Percentiles rank a stretch among this genome's conserved stretches.
Conservation (phyloP, 2,329 filamentous ascomycete species). For the Sordariomycetes sp. region DNA sequence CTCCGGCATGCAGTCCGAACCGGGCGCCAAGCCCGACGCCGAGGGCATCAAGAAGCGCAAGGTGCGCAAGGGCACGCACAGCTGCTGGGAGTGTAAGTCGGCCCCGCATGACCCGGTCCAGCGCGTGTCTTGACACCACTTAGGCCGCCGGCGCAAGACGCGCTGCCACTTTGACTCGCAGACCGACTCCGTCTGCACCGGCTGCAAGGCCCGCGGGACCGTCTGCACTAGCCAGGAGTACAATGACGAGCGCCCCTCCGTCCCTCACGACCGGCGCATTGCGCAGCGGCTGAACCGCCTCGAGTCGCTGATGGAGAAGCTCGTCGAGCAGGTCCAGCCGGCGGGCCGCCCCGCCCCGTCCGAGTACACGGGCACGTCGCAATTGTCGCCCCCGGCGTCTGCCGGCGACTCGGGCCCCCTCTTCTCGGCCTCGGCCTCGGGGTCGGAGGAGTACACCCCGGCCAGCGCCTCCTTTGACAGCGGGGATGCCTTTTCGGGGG, state of each 20-base stretch:
- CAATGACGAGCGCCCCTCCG: constrained; percentile 17
- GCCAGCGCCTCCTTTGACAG: neutral
- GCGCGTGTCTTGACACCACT: neutral
- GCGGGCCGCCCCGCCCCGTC: neutral
- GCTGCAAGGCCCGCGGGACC: constrained; percentile 31
- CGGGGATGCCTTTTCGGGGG: neutral
- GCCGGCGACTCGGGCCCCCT: neutral
- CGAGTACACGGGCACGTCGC: neutral
- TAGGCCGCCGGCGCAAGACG: constrained; percentile 36
- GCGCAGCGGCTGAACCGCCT: constrained; percentile 32
- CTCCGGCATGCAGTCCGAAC: neutral
- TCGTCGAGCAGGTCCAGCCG: constrained; percentile 24
- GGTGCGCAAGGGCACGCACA: constrained; percentile 44
- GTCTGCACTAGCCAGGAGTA: constrained; percentile 38
- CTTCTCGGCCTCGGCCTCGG: neutral
- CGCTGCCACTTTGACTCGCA: constrained; percentile 34
- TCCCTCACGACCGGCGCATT: constrained; percentile 24
- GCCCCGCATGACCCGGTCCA: neutral
- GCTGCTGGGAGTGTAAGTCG: constrained; percentile 49
- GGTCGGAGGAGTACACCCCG: neutral
- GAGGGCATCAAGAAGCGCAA: constrained; percentile 14
- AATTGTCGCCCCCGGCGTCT: too few species aligned
- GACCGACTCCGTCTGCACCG: constrained; percentile 29
- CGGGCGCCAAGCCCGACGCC: neutral
- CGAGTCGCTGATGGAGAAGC: constrained; percentile 33